These are phyloP conservation scores for Aspergillus baeticus DNA, from an alignment of 495 filamentous ascomycete genomes.

Conservation along the genomic window DNA sequence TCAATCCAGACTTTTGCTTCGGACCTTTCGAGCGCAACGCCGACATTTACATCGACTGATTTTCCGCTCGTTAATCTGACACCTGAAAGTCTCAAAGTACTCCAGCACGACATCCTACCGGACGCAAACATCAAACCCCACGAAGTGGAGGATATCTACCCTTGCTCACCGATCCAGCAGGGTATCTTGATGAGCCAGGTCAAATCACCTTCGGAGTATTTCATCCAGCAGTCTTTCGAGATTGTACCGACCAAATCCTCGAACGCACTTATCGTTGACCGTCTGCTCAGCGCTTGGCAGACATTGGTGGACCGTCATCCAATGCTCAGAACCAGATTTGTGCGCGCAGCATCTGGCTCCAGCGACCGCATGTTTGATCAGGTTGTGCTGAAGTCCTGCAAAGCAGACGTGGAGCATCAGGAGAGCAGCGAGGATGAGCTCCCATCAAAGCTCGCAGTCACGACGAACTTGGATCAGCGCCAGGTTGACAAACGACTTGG, in stretches of 20 bases:
- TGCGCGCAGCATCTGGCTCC: not conserved
- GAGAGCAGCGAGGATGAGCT: conserved; percentile 6
- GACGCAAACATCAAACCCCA: not conserved
- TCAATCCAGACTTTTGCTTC: not conserved
- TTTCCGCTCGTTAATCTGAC: conserved; percentile 1
- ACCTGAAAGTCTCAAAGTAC: not conserved
- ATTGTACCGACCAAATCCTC: not conserved
- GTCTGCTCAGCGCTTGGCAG: conserved; percentile 8
- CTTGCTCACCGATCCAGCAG: conserved; percentile 14
- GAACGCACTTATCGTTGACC: not conserved
- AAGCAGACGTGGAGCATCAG: not conserved
- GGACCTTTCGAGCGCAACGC: not conserved
- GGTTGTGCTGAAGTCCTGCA: conserved; percentile 9
- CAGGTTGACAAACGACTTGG: not conserved
- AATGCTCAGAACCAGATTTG: conserved; percentile 13
- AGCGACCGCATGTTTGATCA: conserved; percentile 11
- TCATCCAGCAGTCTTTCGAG: conserved; percentile 12
- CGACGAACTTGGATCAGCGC: not conserved
- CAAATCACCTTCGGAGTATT: conserved; percentile 7
- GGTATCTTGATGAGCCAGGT: conserved; percentile 16
- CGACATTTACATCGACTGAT: conserved; percentile 1
- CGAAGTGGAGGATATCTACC: conserved; percentile 12
- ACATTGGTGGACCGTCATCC: conserved; percentile 11
- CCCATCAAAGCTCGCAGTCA: not conserved
- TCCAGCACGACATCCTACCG: not conserved